phyloP scores from a whole-genome alignment of 2,329 filamentous ascomycete genomes.

The Fusarium avenaceum region DNA sequence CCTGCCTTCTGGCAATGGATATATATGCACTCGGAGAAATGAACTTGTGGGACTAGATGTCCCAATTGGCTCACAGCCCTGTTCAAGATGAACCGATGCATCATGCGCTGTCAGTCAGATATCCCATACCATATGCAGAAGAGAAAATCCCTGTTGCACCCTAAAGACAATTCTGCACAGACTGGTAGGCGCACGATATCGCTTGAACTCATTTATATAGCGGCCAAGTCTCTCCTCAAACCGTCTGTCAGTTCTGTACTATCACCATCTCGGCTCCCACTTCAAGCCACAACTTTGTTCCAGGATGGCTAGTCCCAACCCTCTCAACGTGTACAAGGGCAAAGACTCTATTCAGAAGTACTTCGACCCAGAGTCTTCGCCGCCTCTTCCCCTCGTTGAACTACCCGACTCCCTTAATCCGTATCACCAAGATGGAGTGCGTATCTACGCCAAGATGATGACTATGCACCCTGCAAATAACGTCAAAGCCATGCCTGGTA shows the following conservation, averaged over 20 bases:
- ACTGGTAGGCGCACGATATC: neutral
- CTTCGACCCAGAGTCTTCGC: conserved; percentile 69
- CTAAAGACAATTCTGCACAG: neutral
- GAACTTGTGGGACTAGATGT: neutral
- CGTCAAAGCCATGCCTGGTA: conserved; percentile 73
- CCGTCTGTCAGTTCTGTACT: neutral
- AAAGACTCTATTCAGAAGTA: conserved; percentile 69
- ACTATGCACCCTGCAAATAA: conserved; percentile 74
- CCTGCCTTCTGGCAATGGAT: neutral
- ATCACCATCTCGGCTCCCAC: neutral
- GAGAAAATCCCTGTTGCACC: conserved; percentile 14
- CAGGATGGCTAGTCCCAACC: conserved; percentile 47
- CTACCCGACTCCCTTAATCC: conserved; percentile 70
- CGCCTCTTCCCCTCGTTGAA: conserved; percentile 73
- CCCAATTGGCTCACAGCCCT: conserved; percentile 11
- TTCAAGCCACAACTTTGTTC: conserved; percentile 2
- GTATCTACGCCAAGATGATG: conserved; percentile 77
- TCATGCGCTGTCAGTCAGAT: neutral
- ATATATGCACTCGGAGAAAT: conserved; percentile 3
- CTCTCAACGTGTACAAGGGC: conserved; percentile 69
- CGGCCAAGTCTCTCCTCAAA: neutral
- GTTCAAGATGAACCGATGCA: neutral
- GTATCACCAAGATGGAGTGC: conserved; percentile 68
- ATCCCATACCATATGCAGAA: conserved; percentile 19
- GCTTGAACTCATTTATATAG: conserved; percentile 2